A percentile compares a stretch with the other conserved stretches of the same genome.
phyloP scores from a whole-genome alignment of 805 yeast species.

The Torulaspora maleeae region DNA sequence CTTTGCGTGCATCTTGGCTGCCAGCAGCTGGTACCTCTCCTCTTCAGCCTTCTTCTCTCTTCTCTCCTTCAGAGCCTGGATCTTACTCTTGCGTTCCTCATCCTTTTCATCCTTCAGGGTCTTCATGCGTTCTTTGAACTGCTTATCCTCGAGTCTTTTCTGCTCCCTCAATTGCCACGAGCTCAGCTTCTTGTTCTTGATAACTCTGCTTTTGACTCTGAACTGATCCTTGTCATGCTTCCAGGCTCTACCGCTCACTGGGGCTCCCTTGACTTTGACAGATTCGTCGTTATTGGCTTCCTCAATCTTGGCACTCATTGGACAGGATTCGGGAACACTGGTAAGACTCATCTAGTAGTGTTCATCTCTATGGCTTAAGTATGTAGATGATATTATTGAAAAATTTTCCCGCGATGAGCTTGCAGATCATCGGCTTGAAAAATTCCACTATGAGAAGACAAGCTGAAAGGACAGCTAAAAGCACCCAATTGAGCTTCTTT shows the following conservation, averaged over 20 bases:
- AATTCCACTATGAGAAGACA: neutral
- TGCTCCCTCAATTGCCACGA: slow-evolving; percentile 66
- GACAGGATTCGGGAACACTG: neutral
- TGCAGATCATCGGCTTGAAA: slow-evolving; percentile 4
- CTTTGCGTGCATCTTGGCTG: slow-evolving; percentile 86
- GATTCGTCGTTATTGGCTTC: slow-evolving; percentile 4
- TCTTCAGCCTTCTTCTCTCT: slow-evolving; percentile 79
- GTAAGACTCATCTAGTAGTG: neutral
- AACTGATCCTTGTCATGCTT: slow-evolving; percentile 64
- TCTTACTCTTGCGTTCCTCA: slow-evolving; percentile 47
- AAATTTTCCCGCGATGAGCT: slow-evolving; percentile 14
- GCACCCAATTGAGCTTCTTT: neutral
- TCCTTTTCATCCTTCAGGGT: slow-evolving; percentile 78
- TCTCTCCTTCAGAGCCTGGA: slow-evolving; percentile 62
- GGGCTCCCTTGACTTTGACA: slow-evolving; percentile 39
- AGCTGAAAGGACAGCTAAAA: neutral
- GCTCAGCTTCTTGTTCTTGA: slow-evolving; percentile 40
- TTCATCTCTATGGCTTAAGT: neutral
- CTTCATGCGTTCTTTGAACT: slow-evolving; percentile 61
- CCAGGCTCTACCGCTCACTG: slow-evolving; percentile 70
- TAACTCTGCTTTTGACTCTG: slow-evolving; percentile 58
- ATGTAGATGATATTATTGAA: slow-evolving; percentile 2
- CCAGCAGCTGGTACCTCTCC: slow-evolving; percentile 79
- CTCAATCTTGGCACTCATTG: slow-evolving; percentile 7
- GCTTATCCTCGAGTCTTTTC: slow-evolving; percentile 60